Percentiles rank a stretch among this genome's conserved stretches.
Evolutionary conservation across 352 stramenopile genomes (phyloP).

Genomic region (Pythium rhizo-oryzae): DNA sequence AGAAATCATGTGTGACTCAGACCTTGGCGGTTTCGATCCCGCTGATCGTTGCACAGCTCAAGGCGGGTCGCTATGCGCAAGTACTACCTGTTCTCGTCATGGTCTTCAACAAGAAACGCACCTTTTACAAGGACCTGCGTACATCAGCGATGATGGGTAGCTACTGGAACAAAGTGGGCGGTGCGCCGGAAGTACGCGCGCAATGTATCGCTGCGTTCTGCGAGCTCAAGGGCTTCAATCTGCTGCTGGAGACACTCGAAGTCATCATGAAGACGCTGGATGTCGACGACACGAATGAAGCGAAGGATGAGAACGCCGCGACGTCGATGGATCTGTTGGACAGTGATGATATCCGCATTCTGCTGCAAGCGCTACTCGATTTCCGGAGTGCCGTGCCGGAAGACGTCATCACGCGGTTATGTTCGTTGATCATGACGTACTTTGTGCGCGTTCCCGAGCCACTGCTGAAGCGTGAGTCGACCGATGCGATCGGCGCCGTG

Average conservation of each 20-base stretch:
- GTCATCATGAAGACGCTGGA: slow-evolving; percentile 56
- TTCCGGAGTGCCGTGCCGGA: slow-evolving; percentile 70
- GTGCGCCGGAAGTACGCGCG: slow-evolving; percentile 76
- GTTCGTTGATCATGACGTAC: slow-evolving; percentile 81
- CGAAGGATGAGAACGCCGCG: slow-evolving; percentile 28
- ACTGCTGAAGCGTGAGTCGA: slow-evolving; percentile 86
- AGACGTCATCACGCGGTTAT: slow-evolving; percentile 63
- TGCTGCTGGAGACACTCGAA: slow-evolving; percentile 76
- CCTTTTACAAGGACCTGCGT: slow-evolving; percentile 89
- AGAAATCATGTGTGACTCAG: slow-evolving; percentile 87
- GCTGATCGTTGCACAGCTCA: slow-evolving; percentile 74
- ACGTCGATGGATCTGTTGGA: slow-evolving; percentile 47
- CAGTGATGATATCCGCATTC: slow-evolving; percentile 78
- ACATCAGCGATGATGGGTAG: slow-evolving; percentile 88
- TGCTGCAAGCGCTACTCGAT: slow-evolving; percentile 81
- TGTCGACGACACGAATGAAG: slow-evolving; percentile 42
- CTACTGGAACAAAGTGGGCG: slow-evolving; percentile 89
- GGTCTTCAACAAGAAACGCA: slow-evolving; percentile 91
- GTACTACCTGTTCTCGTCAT: slow-evolving; percentile 74
- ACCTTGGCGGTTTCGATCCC: slow-evolving; percentile 68
- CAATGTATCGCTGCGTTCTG: slow-evolving; percentile 87
- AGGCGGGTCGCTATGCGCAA: slow-evolving; percentile 64
- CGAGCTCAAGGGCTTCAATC: slow-evolving; percentile 76
- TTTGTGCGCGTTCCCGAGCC: slow-evolving; percentile 79
- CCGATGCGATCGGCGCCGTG: slow-evolving; percentile 80